A percentile compares a stretch with the other conserved stretches of the same genome.
Evolutionary conservation across 225 moss, liverwort and hornwort genomes (phyloP).

Genomic region (Physcomitrium patens): DNA sequence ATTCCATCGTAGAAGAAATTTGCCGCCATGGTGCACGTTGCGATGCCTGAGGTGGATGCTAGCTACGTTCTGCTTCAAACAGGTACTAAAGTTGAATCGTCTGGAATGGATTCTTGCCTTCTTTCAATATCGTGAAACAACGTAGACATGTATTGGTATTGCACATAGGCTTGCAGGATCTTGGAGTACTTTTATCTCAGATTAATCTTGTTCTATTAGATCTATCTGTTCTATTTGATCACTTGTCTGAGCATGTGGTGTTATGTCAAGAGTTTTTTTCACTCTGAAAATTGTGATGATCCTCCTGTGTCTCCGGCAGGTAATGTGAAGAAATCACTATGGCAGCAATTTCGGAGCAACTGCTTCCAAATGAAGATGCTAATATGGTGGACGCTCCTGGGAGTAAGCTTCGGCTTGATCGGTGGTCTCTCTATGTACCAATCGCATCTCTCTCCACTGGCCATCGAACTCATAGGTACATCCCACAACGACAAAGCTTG

Average conservation of each 20-base stretch:
- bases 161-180: no score
- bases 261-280: background rate
- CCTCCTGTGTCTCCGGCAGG: slow-evolving; percentile 20
- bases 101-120: background rate
- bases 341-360: slow-evolving; percentile 47
- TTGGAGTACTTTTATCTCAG: background rate
- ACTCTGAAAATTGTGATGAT: background rate
- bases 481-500: background rate
- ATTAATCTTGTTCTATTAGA: background rate
- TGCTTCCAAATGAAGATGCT: slow-evolving; percentile 64
- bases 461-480: slow-evolving; percentile 57
- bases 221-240: background rate
- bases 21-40: slow-evolving; percentile 41
- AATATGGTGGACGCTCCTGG: slow-evolving; percentile 68
- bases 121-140: no score
- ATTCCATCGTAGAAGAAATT: slow-evolving; percentile 3
- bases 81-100: slow-evolving; percentile 23
- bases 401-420: slow-evolving; percentile 59
- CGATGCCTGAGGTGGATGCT: slow-evolving; percentile 45
- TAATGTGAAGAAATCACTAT: slow-evolving; percentile 30
- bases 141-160: no score
- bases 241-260: background rate
- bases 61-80: slow-evolving; percentile 36
- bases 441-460: slow-evolving; percentile 42
- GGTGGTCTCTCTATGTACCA: slow-evolving; percentile 52